Evolutionary conservation across 257 asterid genomes (phyloP), one percentile per base, ranked within the genome.

Genomic region (Galeopsis tetrahit): DNA sequence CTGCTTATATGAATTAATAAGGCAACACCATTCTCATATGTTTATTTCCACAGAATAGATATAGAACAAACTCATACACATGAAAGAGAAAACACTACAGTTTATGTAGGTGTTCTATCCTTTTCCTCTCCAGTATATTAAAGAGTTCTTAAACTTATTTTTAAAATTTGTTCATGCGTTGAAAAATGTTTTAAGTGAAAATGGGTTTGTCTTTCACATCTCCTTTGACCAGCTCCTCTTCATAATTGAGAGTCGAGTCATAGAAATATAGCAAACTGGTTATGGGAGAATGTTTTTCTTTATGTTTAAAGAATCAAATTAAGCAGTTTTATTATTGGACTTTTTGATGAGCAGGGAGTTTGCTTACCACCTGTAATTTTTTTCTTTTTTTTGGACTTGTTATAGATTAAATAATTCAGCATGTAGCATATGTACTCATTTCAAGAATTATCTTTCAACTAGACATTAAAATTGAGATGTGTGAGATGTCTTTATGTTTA

Each of bases 401-500:
- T 58, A 14, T 36, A 39, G 28, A 21, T 70, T 31, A 57, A 28
- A n/a, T 5, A 58, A 52, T 71, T 14, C 31, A 40, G 58, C 31
- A 34, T 59, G 11, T 33, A 8, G 67, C 13, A 44, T 48, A 1
- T 21, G 28, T 21, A 7, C 36, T 53, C 40, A 14, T 11, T 69
- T 3, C 13, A 39, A 70, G 58, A 70, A 61, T 48, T 49, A 21
- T 21, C 14, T 38, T 33, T 61, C 33, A 52, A 56, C 17, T 70
- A 21, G 28, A 14, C 43, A 34, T 76, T 53, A 14, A 55, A 42
- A 2, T 44, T 14, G 56, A 64, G 59, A 42, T 57, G 64, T 46
- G 56, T 76, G 62, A 17, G 61, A 73, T 32, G 40, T 17, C 70
- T 38, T 15, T 60, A 31, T 46, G 21, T 61, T 69, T 57, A 68